phyloP scores from a whole-genome alignment of 306 rosid species.

The Ziziphus jujuba region DNA sequence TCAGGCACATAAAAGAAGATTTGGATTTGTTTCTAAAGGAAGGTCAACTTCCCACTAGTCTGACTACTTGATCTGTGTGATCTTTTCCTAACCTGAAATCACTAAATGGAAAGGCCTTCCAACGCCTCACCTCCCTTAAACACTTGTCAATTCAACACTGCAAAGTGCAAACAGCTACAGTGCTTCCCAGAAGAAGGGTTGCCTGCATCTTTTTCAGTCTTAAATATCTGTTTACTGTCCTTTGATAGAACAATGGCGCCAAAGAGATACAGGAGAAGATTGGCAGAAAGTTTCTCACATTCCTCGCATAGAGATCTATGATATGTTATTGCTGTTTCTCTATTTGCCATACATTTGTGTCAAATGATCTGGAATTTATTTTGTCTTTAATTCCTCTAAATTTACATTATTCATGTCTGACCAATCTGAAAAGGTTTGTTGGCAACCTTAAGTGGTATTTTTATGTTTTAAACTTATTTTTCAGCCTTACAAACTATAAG shows the following conservation, averaged over 20 bases:
- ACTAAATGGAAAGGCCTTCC: conserved; percentile 27
- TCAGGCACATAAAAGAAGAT: not conserved
- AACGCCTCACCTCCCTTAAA: conserved; percentile 10
- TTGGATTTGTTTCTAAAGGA: conserved; percentile 22
- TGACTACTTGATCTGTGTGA: accelerated
- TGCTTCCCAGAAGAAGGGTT: conserved; percentile 31
- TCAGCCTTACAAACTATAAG: too few species aligned
- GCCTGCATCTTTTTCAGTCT: conserved; percentile 7
- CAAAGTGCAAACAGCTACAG: conserved; percentile 7
- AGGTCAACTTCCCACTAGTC: conserved; percentile 19
- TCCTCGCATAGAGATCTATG: too few species aligned
- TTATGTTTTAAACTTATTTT: too few species aligned
- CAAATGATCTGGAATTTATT: too few species aligned
- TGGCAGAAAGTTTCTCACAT: too few species aligned
- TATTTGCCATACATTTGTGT: too few species aligned
- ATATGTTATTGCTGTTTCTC: too few species aligned
- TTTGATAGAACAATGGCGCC: conserved; percentile 1
- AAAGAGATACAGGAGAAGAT: conserved; percentile 27
- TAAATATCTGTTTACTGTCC: not conserved
- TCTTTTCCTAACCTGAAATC: not conserved
- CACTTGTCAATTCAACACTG: accelerated
- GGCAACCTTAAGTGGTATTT: too few species aligned
- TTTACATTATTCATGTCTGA: too few species aligned
- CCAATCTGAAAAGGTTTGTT: too few species aligned
- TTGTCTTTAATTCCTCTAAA: too few species aligned